phyloP scores from a whole-genome alignment of 352 stramenopile genomes.

The Stramenopiles sp. region DNA sequence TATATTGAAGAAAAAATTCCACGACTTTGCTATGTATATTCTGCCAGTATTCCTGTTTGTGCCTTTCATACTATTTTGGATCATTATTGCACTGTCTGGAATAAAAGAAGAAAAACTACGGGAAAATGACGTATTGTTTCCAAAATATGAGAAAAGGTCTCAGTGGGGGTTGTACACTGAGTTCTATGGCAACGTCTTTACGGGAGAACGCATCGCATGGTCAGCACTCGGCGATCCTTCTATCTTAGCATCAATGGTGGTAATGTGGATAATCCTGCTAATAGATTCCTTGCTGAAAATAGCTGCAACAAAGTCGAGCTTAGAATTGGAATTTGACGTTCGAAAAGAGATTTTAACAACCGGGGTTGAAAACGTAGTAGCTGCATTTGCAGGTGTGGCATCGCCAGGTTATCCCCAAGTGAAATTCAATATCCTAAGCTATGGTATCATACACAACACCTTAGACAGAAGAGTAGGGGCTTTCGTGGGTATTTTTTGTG shows the following conservation, averaged over 20 bases:
- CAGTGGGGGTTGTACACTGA: not conserved
- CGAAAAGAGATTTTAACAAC: not conserved
- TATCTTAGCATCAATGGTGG: not conserved
- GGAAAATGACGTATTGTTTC: not conserved
- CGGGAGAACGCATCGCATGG: not conserved
- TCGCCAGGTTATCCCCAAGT: not conserved
- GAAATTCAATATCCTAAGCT: not conserved
- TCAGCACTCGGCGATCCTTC: not conserved
- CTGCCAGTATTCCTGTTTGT: not conserved
- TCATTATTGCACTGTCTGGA: not conserved
- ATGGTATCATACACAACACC: not conserved
- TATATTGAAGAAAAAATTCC: not conserved
- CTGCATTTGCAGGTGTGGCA: not conserved
- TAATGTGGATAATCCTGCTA: not conserved
- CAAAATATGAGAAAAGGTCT: not conserved
- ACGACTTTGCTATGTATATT: not conserved
- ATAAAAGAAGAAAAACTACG: not conserved
- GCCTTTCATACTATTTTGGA: not conserved
- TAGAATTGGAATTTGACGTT: not conserved
- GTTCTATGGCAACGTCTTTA: not conserved
- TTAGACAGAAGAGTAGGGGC: not conserved
- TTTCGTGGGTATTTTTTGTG: not conserved
- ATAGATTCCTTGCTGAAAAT: not conserved
- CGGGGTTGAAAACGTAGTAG: not conserved
- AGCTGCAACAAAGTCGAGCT: not conserved